These are phyloP conservation scores for Eimeria acervulina DNA, from an alignment of 169 alveolate genomes.

Conservation along the genomic window DNA sequence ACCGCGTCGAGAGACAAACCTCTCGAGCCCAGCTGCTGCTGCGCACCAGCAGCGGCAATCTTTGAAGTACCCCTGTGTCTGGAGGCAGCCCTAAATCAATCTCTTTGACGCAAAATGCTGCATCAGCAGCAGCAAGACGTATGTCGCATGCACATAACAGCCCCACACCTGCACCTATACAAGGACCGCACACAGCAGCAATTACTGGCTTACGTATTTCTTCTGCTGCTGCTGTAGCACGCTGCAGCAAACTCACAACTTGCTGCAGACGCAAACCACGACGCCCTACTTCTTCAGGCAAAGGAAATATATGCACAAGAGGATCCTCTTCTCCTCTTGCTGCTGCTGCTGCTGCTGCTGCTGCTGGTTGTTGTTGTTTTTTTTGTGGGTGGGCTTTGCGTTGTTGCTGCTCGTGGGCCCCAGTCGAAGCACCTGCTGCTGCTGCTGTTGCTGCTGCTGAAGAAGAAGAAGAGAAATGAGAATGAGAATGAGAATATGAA, in stretches of 20 bases:
- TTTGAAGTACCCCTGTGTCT: constrained; percentile 89
- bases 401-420: background rate
- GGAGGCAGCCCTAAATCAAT: constrained; percentile 89
- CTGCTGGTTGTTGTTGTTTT: too few species aligned
- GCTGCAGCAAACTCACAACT: too few species aligned
- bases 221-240: constrained; percentile 57
- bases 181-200: constrained; percentile 86
- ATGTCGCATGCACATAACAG: constrained; percentile 88
- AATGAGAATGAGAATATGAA: too few species aligned
- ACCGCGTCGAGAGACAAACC: constrained; percentile 87
- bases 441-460: too few species aligned
- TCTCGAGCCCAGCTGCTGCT: constrained; percentile 87
- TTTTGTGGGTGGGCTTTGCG: too few species aligned
- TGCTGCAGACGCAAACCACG: too few species aligned
- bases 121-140: constrained; percentile 87
- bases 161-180: constrained; percentile 90
- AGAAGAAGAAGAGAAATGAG: too few species aligned
- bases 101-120: constrained; percentile 88
- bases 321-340: too few species aligned
- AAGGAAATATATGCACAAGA: too few species aligned
- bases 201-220: constrained; percentile 88
- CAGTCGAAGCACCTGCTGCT: background rate
- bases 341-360: too few species aligned
- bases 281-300: too few species aligned
- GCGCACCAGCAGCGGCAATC: constrained; percentile 86